Percentiles rank a stretch among this genome's conserved stretches.
Conservation (phyloP, 2,329 filamentous ascomycete species). For the Calonectria leucothoes region DNA sequence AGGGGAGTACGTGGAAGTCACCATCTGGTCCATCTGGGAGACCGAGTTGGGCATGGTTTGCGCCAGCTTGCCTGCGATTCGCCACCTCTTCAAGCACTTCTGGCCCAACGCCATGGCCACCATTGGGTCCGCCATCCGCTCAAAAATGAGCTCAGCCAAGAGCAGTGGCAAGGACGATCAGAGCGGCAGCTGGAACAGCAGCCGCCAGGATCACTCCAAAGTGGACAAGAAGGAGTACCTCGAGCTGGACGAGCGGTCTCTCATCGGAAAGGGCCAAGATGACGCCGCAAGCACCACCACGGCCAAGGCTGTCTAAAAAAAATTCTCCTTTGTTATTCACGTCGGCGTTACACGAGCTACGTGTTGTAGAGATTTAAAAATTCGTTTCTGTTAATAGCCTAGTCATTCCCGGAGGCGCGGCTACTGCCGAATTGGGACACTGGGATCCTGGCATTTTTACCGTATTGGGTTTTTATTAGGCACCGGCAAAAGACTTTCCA, state of each 20-base stretch:
- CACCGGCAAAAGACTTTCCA: not conserved
- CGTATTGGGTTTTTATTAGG: not conserved
- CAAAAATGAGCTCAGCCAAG: constrained; percentile 24
- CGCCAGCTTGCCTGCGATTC: constrained; percentile 33
- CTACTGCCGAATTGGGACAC: not conserved
- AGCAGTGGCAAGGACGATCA: constrained; percentile 24
- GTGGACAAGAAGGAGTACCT: constrained; percentile 31
- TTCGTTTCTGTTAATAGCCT: not conserved
- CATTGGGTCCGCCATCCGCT: constrained; percentile 20
- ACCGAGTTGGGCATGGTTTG: constrained; percentile 36
- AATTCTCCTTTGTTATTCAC: not conserved
- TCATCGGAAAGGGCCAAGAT: not conserved
- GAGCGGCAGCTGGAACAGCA: constrained; percentile 27
- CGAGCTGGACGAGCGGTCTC: constrained; percentile 18
- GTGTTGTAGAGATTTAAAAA: not conserved
- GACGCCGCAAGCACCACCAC: not conserved
- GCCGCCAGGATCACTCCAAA: constrained; percentile 30
- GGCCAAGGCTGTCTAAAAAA: not conserved
- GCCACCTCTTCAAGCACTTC: constrained; percentile 34
- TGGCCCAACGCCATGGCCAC: constrained; percentile 36
- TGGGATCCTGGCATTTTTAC: not conserved
- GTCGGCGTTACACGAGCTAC: not conserved
- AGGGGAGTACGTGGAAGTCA: constrained; percentile 26
- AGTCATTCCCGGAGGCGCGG: not conserved
- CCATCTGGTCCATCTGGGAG: constrained; percentile 38